A percentile compares a stretch with the other conserved stretches of the same genome.
Conservation (phyloP, 768 basidiomycete species). For the Kwoniella sp. region DNA sequence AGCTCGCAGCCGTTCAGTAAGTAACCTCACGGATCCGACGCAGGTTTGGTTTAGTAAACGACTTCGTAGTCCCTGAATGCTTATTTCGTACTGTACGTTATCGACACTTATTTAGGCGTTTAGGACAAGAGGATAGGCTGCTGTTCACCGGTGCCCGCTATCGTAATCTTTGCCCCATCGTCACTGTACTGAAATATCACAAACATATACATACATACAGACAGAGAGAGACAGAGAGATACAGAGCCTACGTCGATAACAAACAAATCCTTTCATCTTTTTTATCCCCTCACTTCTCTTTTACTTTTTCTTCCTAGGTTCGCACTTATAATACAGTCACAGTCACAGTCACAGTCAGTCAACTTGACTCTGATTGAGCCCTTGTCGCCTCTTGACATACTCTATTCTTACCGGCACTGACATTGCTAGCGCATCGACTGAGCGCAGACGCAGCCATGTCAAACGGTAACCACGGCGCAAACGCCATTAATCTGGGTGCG, state of each 20-base stretch:
- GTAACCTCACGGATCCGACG: background rate
- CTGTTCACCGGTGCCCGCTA: background rate
- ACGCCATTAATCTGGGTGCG: conserved; percentile 14
- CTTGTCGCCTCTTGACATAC: background rate
- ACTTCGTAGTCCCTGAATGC: background rate
- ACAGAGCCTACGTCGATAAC: background rate
- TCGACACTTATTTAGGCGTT: background rate
- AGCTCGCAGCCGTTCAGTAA: no score
- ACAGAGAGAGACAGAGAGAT: background rate
- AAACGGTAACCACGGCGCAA: conserved; percentile 7
- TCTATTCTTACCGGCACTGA: background rate
- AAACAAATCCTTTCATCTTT: background rate
- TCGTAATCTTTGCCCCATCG: background rate
- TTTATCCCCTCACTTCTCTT: conserved; percentile 1
- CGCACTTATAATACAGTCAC: conserved; percentile 1
- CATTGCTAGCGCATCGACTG: background rate
- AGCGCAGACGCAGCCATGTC: conserved; percentile 15
- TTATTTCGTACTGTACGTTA: background rate
- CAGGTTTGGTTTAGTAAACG: no score
- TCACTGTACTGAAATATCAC: background rate
- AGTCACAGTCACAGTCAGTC: no score
- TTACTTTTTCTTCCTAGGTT: background rate
- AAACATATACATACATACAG: background rate
- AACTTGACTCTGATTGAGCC: background rate
- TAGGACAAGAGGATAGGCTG: background rate